Base-by-base conservation (phyloP, 225 moss, liverwort and hornwort genomes). In the Pseudoscleropodium purum region DNA sequence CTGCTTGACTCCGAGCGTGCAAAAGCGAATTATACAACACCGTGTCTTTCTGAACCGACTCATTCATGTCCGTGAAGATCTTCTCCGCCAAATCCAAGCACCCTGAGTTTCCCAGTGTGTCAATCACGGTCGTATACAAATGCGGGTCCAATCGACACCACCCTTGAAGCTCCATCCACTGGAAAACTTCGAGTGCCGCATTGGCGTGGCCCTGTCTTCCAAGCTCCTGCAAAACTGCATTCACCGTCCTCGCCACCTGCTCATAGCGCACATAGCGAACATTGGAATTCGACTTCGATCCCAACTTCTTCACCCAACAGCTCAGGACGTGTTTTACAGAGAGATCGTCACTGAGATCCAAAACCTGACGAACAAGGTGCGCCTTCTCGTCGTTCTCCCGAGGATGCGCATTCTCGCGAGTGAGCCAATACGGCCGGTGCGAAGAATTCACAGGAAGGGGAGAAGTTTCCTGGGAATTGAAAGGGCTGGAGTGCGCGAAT, bases 81-180 rank as follows among this genome's bases (percentile, higher is more conserved):
- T 92, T 95, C 87, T 99, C 96, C 37, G 97, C 97, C 90, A 96
- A 92, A 76, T 97, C 96, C 81, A 97, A 90, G 84, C 95, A 97
- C 29, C 96, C 96, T 31, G 97, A 92, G 86, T 93, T 93, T 24
- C 99, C 97, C 49, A 99, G 91, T 39, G 95, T 87, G 60, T 94
- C 94, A 82, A 99, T 99, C 74, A 99, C 93, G 13, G 99, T 96
- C 31, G 99, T 96, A 75, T 99, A 96, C 92, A 99, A 88, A 90
- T 97, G 97, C 36, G 99, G 99, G 93, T 99, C 99, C 57, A 96
- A 69, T 63, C 94, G 89, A 87, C 97, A 97, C 99, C 96, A 97
- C 27, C 99, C 99, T 87, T 97, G 96, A 37, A 92, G 89, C 90
- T 97, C 94, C 97, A 99, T 99, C 99, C 99, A 99, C 69, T 96